Conservation (phyloP, 768 basidiomycete species). For the Mycena galopus region DNA sequence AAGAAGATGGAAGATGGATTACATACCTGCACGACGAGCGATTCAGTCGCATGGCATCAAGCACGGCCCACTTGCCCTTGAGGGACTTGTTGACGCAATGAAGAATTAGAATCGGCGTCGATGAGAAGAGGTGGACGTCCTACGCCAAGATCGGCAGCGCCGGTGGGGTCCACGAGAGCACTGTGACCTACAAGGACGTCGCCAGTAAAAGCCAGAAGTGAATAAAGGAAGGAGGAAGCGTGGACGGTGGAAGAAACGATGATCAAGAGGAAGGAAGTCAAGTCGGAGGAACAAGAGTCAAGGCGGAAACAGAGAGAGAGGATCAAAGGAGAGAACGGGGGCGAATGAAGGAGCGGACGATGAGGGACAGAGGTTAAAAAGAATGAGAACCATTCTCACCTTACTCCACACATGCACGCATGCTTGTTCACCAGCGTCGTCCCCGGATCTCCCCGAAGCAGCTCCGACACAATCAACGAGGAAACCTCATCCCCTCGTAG, state of each 20-base stretch:
- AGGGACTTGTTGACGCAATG: slow-evolving; percentile 83
- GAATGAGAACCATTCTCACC: slow-evolving; percentile 52
- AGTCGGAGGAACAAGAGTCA: too few species aligned
- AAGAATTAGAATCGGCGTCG: slow-evolving; percentile 58
- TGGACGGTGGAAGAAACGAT: not conserved
- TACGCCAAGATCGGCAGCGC: slow-evolving; percentile 79
- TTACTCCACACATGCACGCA: slow-evolving; percentile 93
- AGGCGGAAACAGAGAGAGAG: not conserved
- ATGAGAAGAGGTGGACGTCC: slow-evolving; percentile 53
- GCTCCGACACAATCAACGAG: slow-evolving; percentile 85
- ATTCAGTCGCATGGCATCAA: slow-evolving; percentile 94
- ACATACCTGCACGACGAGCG: slow-evolving; percentile 87
- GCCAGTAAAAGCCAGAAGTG: slow-evolving; percentile 17
- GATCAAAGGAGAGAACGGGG: slow-evolving; percentile 1
- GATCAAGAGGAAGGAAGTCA: slow-evolving; percentile 6
- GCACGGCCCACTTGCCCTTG: slow-evolving; percentile 90
- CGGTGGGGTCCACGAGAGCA: slow-evolving; percentile 88
- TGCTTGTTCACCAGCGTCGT: slow-evolving; percentile 91
- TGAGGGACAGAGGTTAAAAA: not conserved
- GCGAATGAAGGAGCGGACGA: not conserved
- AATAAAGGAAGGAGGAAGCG: not conserved
- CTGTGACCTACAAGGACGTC: slow-evolving; percentile 76
- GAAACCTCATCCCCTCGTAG: slow-evolving; percentile 84
- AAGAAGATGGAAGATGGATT: not conserved
- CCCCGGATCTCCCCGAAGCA: slow-evolving; percentile 86